Conservation (phyloP, 768 basidiomycete species). For the Suillus subaureus region DNA sequence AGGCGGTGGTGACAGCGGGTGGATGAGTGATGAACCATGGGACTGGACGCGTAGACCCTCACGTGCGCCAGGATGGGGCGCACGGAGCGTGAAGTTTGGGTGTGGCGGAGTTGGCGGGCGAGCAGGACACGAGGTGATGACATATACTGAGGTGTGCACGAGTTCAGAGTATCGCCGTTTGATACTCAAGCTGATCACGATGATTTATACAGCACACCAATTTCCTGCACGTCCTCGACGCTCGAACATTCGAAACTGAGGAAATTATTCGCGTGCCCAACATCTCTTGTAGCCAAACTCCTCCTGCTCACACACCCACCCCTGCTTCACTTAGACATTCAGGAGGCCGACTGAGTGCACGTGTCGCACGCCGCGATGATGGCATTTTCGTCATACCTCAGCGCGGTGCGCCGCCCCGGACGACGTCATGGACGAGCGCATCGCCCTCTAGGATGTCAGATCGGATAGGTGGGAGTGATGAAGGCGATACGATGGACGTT, state of each 20-base stretch:
- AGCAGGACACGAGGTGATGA: constrained; percentile 73
- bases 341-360: constrained; percentile 39
- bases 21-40: constrained; percentile 65
- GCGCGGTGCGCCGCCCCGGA: constrained; percentile 17
- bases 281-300: constrained; percentile 14
- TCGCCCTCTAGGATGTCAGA: constrained; percentile 17
- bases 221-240: constrained; percentile 82
- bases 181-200: constrained; percentile 13
- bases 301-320: constrained; percentile 15
- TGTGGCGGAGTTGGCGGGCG: constrained; percentile 51
- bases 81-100: constrained; percentile 84
- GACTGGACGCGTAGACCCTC: constrained; percentile 63
- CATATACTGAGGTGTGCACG: constrained; percentile 80
- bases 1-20: constrained; percentile 48
- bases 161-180: not conserved
- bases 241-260: constrained; percentile 80
- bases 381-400: constrained; percentile 11
- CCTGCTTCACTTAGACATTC: constrained; percentile 18
- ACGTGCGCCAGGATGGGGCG: constrained; percentile 80
- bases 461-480: constrained; percentile 33
- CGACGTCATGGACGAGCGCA: constrained; percentile 19
- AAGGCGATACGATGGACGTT: constrained; percentile 51
- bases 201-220: constrained; percentile 66
- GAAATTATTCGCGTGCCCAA: constrained; percentile 51
- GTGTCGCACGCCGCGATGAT: constrained; percentile 28